Evolutionary conservation across 176 grass and related monocot species (phyloP).

Genomic region (Rhipidocladum racemiflorum): DNA sequence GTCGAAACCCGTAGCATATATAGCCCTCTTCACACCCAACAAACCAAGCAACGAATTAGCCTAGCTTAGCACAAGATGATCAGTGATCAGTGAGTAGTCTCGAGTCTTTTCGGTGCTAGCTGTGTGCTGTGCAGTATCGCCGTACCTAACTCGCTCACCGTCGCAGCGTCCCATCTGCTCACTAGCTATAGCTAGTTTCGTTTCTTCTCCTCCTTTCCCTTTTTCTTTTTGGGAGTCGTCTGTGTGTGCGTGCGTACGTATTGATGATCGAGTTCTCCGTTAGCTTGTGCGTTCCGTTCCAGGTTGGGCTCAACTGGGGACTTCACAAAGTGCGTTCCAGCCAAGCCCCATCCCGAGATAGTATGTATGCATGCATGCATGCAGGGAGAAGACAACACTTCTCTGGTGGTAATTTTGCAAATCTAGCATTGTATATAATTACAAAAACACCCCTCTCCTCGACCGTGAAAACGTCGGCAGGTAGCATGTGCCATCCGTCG

Average conservation of each 20-base stretch:
- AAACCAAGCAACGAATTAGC: too few relatives aligned
- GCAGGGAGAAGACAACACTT: too few relatives aligned
- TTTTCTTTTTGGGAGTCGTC: not conserved
- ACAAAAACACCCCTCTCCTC: too few relatives aligned
- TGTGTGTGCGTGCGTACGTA: not conserved
- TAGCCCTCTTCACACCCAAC: conserved; percentile 28
- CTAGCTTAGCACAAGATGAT: too few relatives aligned
- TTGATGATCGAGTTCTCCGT: not conserved
- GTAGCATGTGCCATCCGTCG: too few relatives aligned
- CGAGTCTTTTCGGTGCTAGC: too few relatives aligned
- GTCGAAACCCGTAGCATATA: not conserved
- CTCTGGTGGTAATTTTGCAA: too few relatives aligned
- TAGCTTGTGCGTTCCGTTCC: not conserved
- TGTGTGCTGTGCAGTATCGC: conserved; percentile 9
- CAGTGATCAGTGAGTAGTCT: too few relatives aligned
- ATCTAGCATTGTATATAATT: too few relatives aligned
- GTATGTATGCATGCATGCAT: too few relatives aligned
- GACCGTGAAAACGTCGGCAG: too few relatives aligned
- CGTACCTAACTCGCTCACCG: conserved; percentile 50
- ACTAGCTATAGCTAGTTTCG: too few relatives aligned
- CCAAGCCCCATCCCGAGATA: not conserved
- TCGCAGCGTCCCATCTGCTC: not conserved
- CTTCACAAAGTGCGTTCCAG: conserved; percentile 49
- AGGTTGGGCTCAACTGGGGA: conserved; percentile 40
- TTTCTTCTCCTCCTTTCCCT: not conserved